Conservation (phyloP, 2,329 filamentous ascomycete species). For the Cylindrodendrum hubeiense region DNA sequence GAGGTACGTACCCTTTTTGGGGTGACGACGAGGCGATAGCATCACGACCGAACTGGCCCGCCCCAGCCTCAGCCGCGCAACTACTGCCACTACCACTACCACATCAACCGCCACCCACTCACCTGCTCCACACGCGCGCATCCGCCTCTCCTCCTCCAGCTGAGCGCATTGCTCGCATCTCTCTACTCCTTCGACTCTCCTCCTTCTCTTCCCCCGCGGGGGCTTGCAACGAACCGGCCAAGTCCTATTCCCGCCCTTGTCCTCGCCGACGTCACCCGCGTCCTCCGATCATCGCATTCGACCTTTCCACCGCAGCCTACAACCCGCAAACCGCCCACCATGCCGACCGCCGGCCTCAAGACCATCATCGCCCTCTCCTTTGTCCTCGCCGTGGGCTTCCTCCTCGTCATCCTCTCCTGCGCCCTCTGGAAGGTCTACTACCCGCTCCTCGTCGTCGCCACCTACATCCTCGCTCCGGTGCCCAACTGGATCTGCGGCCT, state of each 20-base stretch:
- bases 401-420: slow-evolving; percentile 97
- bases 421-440: slow-evolving; percentile 96
- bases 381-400: slow-evolving; percentile 97
- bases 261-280: slow-evolving; percentile 21
- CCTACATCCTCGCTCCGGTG: slow-evolving; percentile 91
- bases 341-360: slow-evolving; percentile 90
- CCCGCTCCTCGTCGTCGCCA: slow-evolving; percentile 93
- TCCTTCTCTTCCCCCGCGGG: slow-evolving; percentile 17
- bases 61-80: slow-evolving; percentile 41
- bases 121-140: slow-evolving; percentile 5
- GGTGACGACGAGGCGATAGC: slow-evolving; percentile 34
- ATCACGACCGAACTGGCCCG: slow-evolving; percentile 32
- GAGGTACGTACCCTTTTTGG: slow-evolving; percentile 38
- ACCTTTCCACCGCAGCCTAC: slow-evolving; percentile 15
- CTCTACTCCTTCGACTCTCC: not conserved
- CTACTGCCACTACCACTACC: slow-evolving; percentile 23
- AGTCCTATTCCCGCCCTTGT: slow-evolving; percentile 17
- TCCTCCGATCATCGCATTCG: slow-evolving; percentile 2
- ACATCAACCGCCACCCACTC: slow-evolving; percentile 22
- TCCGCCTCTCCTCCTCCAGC: not conserved
- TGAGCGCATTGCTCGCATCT: slow-evolving; percentile 6
- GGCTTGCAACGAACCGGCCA: slow-evolving; percentile 8
- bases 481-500: slow-evolving; percentile 96
- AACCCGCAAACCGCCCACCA: slow-evolving; percentile 52
- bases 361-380: slow-evolving; percentile 99